Base-by-base conservation (phyloP, 1,139 yeast species). In the Nakaseomyces kungkrabaensis region DNA sequence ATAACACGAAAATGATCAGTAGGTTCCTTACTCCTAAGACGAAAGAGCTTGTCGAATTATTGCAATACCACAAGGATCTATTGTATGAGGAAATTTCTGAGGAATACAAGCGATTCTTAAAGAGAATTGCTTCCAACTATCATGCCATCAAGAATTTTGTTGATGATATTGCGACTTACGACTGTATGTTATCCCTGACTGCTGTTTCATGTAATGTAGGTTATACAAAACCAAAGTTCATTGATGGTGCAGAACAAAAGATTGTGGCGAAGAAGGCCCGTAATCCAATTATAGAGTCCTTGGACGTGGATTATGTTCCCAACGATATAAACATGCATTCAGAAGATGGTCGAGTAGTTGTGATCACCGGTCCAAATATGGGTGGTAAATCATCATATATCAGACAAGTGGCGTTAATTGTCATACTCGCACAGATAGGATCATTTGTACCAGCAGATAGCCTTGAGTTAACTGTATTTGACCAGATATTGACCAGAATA, bases 241-340 rank as follows among this genome's bases (percentile, higher is more conserved):
- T 75, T 3, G 80, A 79, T 10, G 29, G 31, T 29, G 10, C 2
- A 48, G 63, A 66, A 5, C 82, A 80, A 36, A 62, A 71, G 7
- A 71, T 90, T 4, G 69, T 76, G 4, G 71, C 88, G 0, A 68
- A 62, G 24, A 72, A 76, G 7, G 85, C 94, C 1, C 72, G 94
- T 36, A 90, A 92, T 59, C 97, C 97, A 1, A 80, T 89, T 49
- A 76, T 86, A 10, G 95, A 86, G 61, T 74, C 75, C 38, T 59
- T 74, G 1, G 69, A 69, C 40, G 60, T 65, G 5, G 66, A 64
- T 37, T 86, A 82, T 62, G 87, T 90, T 5, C 76, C 96, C 2
- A 92, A 90, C 61, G 80, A 82, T 56, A 76, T 85, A 7, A 51
- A 65, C 3, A 75, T 87, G 70, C 58, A 71, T 3, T 63, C 68